Base-by-base conservation (phyloP, 2,329 filamentous ascomycete species). In the Ophiocordyceps sinensis region DNA sequence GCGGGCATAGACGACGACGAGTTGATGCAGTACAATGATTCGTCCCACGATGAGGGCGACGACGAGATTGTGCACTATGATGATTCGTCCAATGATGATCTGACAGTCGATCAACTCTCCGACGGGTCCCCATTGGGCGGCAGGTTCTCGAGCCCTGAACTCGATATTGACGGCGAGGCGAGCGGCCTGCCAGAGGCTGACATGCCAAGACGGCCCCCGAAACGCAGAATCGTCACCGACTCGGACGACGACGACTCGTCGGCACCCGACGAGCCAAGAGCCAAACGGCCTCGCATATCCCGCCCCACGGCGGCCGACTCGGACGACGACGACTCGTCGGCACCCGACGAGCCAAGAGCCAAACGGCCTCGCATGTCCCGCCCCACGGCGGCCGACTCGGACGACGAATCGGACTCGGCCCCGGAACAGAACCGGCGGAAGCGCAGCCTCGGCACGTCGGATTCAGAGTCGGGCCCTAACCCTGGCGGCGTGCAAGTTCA, bases 1-100 rank as follows among this genome's bases (percentile, higher is more conserved):
- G 60, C 62, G 0, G 60, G 59, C 0, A 63, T 65, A 7, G 61
- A 64, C 31, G 61, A 64, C 37, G 50, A 41, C 1, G 52, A 52
- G 9, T 52, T 61, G 12, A 43, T 51, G 1, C 53, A 59, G 14
- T 42, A 46, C 3, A n/a, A n/a, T n/a, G n/a, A n/a, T n/a, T 44
- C 45, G 1, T 45, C 51, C 1, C n/a, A n/a, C n/a, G n/a, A n/a
- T n/a, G n/a, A n/a, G n/a, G 61, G 64, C 31, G 61, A 64, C 37
- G 50, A 41, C 1, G 52, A 53, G 8, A 52, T 62, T 13, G 42
- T 51, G 1, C 53, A 59, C 13, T 42, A 46, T 4, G 19, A 19
- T 19, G 19, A 19, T 19, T 44, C 45, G 1, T 55, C 54, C 12
- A 42, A 49, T 13, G 43, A 46, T 42, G 40, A 40, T 41, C 43